Conservation (phyloP, 192 early-diverging fungal species). For the Linnemannia hyalina region DNA sequence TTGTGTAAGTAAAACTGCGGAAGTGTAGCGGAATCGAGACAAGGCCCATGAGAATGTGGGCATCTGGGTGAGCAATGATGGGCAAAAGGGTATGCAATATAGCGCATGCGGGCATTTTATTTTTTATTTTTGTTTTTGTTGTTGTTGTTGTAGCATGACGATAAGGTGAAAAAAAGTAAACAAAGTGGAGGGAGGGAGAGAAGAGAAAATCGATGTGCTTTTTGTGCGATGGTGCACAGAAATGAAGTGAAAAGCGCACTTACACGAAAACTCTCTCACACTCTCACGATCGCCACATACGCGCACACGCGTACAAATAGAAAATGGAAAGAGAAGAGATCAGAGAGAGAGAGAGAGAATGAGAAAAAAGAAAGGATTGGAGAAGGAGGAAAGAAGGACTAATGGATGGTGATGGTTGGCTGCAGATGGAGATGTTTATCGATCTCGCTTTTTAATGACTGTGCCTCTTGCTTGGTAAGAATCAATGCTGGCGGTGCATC, state of each 20-base stretch:
- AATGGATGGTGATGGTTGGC: background rate
- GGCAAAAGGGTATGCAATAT: background rate
- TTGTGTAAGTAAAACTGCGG: too few species aligned
- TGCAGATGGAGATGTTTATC: background rate
- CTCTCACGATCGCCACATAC: background rate
- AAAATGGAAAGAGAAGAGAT: background rate
- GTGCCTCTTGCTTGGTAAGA: background rate
- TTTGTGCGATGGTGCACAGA: conserved; percentile 7
- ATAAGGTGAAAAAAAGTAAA: background rate
- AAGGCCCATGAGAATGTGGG: too few species aligned
- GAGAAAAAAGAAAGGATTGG: background rate
- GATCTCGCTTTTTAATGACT: background rate
- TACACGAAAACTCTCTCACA: background rate
- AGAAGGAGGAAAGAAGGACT: background rate
- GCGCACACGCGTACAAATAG: background rate
- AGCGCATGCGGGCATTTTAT: background rate
- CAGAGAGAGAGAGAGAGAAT: background rate
- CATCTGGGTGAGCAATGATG: too few species aligned
- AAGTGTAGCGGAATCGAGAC: too few species aligned
- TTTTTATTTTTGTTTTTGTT: background rate
- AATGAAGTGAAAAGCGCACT: background rate
- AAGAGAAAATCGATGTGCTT: background rate
- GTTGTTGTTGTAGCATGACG: background rate
- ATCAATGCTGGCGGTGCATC: too few species aligned
- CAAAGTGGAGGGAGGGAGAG: background rate